Percentiles rank a stretch among this genome's conserved stretches.
Evolutionary conservation across 1,284 basidiomycete species (phyloP).

Genomic region (Trichosporon faecale): DNA sequence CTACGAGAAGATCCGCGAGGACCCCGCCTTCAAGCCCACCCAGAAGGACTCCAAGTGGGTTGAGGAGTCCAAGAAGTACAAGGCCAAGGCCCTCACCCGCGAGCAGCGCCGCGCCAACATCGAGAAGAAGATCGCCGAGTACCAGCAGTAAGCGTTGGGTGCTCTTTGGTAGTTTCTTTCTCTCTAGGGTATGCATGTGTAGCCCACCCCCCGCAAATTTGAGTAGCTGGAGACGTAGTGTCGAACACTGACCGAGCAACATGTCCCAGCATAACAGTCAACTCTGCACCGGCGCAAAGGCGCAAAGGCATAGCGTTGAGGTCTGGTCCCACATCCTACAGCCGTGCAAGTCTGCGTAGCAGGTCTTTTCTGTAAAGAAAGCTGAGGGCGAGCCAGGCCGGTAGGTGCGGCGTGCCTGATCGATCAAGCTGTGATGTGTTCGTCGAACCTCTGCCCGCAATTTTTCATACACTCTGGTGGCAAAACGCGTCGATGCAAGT

Average conservation of each 20-base stretch:
- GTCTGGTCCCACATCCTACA: too few relatives aligned
- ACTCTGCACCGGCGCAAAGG: too few relatives aligned
- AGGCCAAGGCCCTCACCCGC: slow-evolving; percentile 67
- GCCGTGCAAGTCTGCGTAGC: too few relatives aligned
- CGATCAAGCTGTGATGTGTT: not conserved
- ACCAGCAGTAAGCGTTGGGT: slow-evolving; percentile 57
- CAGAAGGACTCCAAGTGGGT: slow-evolving; percentile 95
- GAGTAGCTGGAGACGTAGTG: not conserved
- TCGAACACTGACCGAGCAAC: too few relatives aligned
- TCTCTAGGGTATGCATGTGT: slow-evolving; percentile 9
- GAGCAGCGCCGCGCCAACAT: slow-evolving; percentile 75
- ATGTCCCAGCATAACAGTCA: too few relatives aligned
- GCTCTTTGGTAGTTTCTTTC: not conserved
- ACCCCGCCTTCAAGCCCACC: slow-evolving; percentile 84
- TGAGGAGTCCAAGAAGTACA: slow-evolving; percentile 75
- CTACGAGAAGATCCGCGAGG: slow-evolving; percentile 90
- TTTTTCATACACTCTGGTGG: not conserved
- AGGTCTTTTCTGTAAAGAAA: too few relatives aligned
- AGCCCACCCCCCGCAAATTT: not conserved
- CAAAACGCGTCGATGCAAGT: not conserved
- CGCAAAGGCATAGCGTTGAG: too few relatives aligned
- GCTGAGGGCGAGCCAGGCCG: too few relatives aligned
- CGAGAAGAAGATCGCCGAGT: slow-evolving; percentile 77
- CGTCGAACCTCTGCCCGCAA: not conserved
- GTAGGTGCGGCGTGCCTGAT: not conserved